These are phyloP conservation scores for Purpureocillium lavendulum DNA, from an alignment of 2,329 filamentous ascomycete genomes.

Conservation along the genomic window DNA sequence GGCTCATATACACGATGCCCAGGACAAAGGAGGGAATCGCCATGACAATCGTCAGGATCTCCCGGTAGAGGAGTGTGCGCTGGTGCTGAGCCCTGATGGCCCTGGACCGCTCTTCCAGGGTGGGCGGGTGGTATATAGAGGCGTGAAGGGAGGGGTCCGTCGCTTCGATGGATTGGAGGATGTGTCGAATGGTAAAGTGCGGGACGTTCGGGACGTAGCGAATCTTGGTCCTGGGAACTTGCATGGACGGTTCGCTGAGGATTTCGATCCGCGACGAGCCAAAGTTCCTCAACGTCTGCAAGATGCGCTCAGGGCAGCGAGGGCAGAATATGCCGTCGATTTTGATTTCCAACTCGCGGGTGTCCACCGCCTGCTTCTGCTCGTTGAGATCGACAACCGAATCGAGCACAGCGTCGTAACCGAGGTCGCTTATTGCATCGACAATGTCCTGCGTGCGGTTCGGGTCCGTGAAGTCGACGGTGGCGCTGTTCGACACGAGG, in stretches of 20 bases:
- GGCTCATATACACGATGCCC: constrained; percentile 84
- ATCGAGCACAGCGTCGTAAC: constrained; percentile 56
- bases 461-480: constrained; percentile 41
- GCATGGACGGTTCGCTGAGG: constrained; percentile 43
- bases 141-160: constrained; percentile 59
- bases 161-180: constrained; percentile 58
- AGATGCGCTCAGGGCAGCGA: constrained; percentile 56
- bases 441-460: constrained; percentile 23
- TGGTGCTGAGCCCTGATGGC: constrained; percentile 65
- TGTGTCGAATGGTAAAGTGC: constrained; percentile 64
- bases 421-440: constrained; percentile 50
- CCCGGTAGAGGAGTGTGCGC: constrained; percentile 58
- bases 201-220: constrained; percentile 63
- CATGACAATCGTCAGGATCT: constrained; percentile 58
- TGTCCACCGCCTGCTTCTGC: constrained; percentile 26
- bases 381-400: constrained; percentile 34
- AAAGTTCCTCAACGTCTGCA: constrained; percentile 44
- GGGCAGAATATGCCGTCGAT: constrained; percentile 69
- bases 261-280: constrained; percentile 41
- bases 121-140: constrained; percentile 70
- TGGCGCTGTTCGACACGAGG: constrained; percentile 59
- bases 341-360: constrained; percentile 54
- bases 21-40: constrained; percentile 80
- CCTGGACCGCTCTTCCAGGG: constrained; percentile 72
- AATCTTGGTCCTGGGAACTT: constrained; percentile 61